Conservation (phyloP, 2,329 filamentous ascomycete species). For the Fusarium vanettenii region DNA sequence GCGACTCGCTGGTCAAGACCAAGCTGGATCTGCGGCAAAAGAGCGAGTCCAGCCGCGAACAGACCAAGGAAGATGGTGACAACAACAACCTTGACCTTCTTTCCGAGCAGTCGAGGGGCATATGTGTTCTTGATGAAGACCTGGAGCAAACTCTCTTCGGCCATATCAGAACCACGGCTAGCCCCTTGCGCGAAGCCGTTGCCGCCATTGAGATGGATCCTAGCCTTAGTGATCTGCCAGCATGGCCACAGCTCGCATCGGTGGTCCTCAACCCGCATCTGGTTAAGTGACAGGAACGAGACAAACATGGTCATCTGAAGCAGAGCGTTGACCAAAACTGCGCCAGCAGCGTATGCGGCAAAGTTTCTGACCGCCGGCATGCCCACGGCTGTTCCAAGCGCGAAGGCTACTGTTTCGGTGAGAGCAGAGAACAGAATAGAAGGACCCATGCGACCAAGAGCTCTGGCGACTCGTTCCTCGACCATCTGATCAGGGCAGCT, state of each 20-base stretch:
- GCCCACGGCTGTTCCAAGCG: conserved; percentile 90
- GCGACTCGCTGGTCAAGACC: conserved; percentile 96
- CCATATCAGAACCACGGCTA: conserved; percentile 74
- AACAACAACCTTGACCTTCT: conserved; percentile 81
- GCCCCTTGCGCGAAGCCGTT: conserved; percentile 69
- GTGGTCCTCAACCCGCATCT: conserved; percentile 87
- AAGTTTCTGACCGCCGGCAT: conserved; percentile 99
- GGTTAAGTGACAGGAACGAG: conserved; percentile 90
- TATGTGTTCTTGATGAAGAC: conserved; percentile 91
- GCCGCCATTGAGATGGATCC: conserved; percentile 69
- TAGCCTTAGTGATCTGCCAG: conserved; percentile 80
- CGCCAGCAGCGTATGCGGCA: conserved; percentile 93
- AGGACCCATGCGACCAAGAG: conserved; percentile 95
- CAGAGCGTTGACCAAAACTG: conserved; percentile 96
- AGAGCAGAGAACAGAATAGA: conserved; percentile 96
- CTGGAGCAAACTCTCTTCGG: conserved; percentile 86
- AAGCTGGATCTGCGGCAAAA: conserved; percentile 86
- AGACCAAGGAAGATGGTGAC: conserved; percentile 86
- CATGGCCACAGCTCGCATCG: conserved; percentile 94
- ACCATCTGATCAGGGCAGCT: conserved; percentile 91
- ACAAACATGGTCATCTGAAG: conserved; percentile 98
- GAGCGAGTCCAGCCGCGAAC: conserved; percentile 84
- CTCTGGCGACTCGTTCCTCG: conserved; percentile 85
- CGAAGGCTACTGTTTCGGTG: conserved; percentile 94
- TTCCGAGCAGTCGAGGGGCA: conserved; percentile 82